Base-by-base conservation (phyloP, 2,329 filamentous ascomycete species). In the Colletotrichum sp. region DNA sequence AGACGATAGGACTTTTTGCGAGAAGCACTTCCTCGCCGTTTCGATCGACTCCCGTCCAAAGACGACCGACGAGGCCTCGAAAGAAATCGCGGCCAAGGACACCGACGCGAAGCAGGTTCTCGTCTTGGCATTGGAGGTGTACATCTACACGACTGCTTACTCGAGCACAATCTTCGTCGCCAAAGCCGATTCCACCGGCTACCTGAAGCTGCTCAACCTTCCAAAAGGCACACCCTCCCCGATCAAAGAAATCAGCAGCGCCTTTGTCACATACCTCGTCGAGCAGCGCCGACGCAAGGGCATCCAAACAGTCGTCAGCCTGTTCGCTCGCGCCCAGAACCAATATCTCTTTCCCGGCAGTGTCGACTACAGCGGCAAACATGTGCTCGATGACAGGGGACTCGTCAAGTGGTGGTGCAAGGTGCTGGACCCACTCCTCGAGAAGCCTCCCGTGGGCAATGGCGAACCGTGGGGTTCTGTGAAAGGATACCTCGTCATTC, bases 271-370 rank as follows among this genome's bases (percentile, higher is more conserved):
- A 13, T 95, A 94, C 85, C 88, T 99, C 1, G 89, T 97, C 30
- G 90, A 92, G 60, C 89, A 92, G 67, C 90, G 93, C 65, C 90
- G 92, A 77, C 90, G 95, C 57, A 88, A 89, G 34, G 90, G 90
- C 62, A 90, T 92, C 64, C 93, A 93, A 79, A 90, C 95, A 49
- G 91, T 98, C 15, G 88, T 99, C 32, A 98, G 95, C 71, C 90
- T 99, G 5, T 99, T 99, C 82, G 98, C 97, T 0, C 91, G 97
- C 76, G 93, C 97, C 0, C 97, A 99, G 83, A 93, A 94, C 68
- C 97, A 99, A 82, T 99, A 99, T 80, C 90, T 99, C 16, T 99
- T 99, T 82, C 96, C 97, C 0, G 95, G 95, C 1, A 99, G 96
- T 81, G 92, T 96, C 52, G 93, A 98, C 76, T 96, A 98, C 83